Evolutionary conservation across 768 basidiomycete genomes (phyloP).

Genomic region (Chalciporus pseudorubinellus): DNA sequence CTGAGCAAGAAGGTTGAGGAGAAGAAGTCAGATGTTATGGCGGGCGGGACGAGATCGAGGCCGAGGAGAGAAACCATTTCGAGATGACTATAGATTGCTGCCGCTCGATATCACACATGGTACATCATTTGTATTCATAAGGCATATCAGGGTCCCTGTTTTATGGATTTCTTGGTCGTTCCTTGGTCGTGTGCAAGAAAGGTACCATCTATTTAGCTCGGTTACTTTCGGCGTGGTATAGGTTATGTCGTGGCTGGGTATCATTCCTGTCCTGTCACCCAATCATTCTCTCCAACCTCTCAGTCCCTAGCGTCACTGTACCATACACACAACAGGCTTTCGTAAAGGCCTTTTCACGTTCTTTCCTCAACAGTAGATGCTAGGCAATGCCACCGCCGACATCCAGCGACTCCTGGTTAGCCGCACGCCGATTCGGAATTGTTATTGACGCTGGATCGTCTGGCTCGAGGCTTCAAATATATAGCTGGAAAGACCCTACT

Average conservation of each 20-base stretch:
- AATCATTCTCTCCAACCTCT: not conserved
- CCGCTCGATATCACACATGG: conserved; percentile 6
- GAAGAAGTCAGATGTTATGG: conserved; percentile 15
- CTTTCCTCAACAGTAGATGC: conserved; percentile 25
- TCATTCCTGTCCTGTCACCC: not conserved
- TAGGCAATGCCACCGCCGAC: conserved; percentile 72
- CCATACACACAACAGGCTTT: conserved; percentile 16
- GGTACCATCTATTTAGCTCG: not conserved
- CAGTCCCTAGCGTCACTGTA: conserved; percentile 2
- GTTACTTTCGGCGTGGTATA: too few relatives aligned
- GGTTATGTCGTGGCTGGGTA: not conserved
- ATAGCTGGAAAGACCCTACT: conserved; percentile 90
- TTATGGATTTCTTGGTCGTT: not conserved
- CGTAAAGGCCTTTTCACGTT: conserved; percentile 19
- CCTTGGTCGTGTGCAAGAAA: too few relatives aligned
- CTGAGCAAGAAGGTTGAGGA: conserved; percentile 27
- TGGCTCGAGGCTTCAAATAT: conserved; percentile 93
- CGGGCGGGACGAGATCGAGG: conserved; percentile 32
- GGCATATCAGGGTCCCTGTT: not conserved
- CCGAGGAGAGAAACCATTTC: conserved; percentile 21
- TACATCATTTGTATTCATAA: not conserved
- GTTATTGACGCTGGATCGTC: conserved; percentile 99
- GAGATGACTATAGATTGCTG: conserved; percentile 6
- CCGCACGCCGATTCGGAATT: conserved; percentile 81
- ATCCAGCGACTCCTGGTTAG: conserved; percentile 69